Base-by-base conservation (phyloP, 441 rosid species). In the Adansonia rubrostipa region DNA sequence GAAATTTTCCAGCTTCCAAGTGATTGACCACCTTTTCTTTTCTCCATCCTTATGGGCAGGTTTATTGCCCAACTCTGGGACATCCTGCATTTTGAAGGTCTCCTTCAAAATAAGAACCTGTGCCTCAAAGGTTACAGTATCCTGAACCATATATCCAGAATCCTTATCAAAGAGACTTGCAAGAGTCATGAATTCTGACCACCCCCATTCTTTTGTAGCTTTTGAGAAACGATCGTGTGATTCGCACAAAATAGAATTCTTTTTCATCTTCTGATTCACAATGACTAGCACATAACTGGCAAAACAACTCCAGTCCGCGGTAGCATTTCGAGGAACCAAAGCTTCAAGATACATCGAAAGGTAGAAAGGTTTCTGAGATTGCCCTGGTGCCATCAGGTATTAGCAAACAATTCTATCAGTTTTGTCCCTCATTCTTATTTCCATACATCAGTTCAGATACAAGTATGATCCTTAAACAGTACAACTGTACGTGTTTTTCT, bases 331-430 rank as follows among this genome's bases (percentile, higher is more conserved):
- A 47, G 98, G 91, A 89, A 90, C 99, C 4, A 92, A 92, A 79
- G 93, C 98, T 91, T 96, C 98, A 80, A 96, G 98, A 88, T 93
- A 94, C 74, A 96, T 97, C 7, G 99, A 96, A 85, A 96, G 93
- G 89, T 96, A 96, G 85, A 96, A 91, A 81, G 98, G 98, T 84
- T 98, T 97, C 89, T 96, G 97, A 85, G 97, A 96, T 96, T 91
- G 98, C 90, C 99, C 99, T 94, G 98, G 83, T 89, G 89, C 88
- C 83, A 81, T 28, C 36, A 28, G 36, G 36, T 28, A 28, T 28
- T 28, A 28, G 36, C 36, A 28, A 80, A 73, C 78, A 63, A 44
- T 73, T 80, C 82, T 78, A 44, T 87, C 85, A 92, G 86, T 84
- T 83, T 80, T 77, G 77, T 79, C 82, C 72, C 71, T 33, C 86